phyloP scores from a whole-genome alignment of 352 stramenopile genomes.

The Phytophthora tubulina region DNA sequence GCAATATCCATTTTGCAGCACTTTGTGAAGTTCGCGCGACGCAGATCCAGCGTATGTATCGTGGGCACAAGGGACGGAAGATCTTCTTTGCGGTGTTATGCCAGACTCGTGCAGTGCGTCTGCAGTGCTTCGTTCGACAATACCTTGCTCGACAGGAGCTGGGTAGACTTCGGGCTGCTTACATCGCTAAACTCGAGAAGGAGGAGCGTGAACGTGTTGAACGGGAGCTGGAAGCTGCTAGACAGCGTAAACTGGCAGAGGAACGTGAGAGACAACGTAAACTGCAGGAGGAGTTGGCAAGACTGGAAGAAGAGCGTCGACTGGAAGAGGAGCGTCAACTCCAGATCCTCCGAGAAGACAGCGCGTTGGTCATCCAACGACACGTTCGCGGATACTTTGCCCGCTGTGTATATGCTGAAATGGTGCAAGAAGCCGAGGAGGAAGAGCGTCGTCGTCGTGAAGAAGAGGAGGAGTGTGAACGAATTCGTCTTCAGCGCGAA shows the following conservation, averaged over 20 bases:
- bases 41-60: constrained; percentile 63
- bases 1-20: constrained; percentile 30
- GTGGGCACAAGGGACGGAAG: constrained; percentile 49
- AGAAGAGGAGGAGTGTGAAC: constrained; percentile 57
- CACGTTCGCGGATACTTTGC: constrained; percentile 60
- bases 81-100: constrained; percentile 47
- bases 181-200: constrained; percentile 48
- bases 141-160: constrained; percentile 53
- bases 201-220: constrained; percentile 48
- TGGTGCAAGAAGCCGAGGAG: constrained; percentile 50
- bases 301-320: constrained; percentile 49
- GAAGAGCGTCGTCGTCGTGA: constrained; percentile 50
- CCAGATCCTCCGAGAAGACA: constrained; percentile 37
- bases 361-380: constrained; percentile 56
- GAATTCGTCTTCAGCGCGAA: constrained; percentile 41
- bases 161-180: constrained; percentile 35
- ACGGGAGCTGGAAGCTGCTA: constrained; percentile 38
- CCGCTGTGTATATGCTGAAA: constrained; percentile 47
- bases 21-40: constrained; percentile 49
- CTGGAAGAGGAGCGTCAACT: constrained; percentile 40
- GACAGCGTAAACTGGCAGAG: constrained; percentile 45
- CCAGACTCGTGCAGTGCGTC: constrained; percentile 50
- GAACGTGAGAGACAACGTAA: constrained; percentile 47
- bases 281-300: constrained; percentile 41
- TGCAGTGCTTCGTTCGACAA: constrained; percentile 62